Base-by-base conservation (phyloP, 2,329 filamentous ascomycete species). In the Furcasterigmium furcatum region DNA sequence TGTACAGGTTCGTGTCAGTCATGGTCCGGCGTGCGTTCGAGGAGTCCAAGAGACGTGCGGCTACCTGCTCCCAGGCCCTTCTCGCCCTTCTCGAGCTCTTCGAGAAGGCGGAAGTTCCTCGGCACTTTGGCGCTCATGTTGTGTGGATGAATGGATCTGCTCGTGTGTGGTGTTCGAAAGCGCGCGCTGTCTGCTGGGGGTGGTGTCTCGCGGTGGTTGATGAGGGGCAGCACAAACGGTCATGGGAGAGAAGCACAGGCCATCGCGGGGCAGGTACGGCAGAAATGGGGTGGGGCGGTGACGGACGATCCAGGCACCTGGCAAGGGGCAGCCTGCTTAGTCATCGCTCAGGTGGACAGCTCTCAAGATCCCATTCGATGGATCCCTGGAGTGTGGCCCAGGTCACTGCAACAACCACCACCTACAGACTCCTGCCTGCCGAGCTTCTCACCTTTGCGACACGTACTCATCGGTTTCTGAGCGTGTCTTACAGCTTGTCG, bases 31-130 rank as follows among this genome's bases (percentile, higher is more conserved):
- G 19, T 38, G n/a, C 24, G 36, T 32, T 42, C 10, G 14, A 38
- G 27, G 25, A 21, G 41, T 21, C 25, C 43, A 27, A 44, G 24
- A 47, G 8, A 46, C 43, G 21, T 44, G 21, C 56, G 70, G 70
- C 47, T 70, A 89, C 90, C 89, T 66, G 92, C 91, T 62, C 94
- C 92, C 52, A 94, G 79, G 51, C 94, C 94, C 72, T 99, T 99
- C 76, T 99, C 94, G 62, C 94, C 94, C 76, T 97, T 97, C 76
- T 99, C 94, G 18, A 99, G 80, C 82, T 99, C 94, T 68, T 96
- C 94, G 46, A 99, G 79, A 55, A 99, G 82, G 63, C 92, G 86
- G 67, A 99, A 99, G 74, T 97, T 97, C 66, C 94, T 83, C 51
- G 94, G 94, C 47, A 99, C 82, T 70, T 95, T 72, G 56, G 70